Percentiles rank a stretch among this genome's conserved stretches.
Conservation (phyloP, 768 basidiomycete genomes). For the Pisolithus orientalis region DNA sequence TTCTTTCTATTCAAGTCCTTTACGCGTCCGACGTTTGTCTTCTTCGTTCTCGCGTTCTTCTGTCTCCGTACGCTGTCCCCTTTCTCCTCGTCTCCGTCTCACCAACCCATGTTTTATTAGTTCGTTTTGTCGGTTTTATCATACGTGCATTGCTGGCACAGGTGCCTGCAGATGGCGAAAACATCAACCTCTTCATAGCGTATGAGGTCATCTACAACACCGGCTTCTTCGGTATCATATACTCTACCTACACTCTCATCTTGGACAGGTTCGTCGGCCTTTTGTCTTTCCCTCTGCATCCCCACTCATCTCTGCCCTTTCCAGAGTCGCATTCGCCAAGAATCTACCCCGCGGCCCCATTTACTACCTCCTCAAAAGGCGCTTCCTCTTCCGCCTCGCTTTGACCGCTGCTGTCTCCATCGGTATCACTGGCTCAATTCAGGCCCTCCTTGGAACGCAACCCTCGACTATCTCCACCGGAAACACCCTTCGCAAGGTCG, state of each 20-base stretch:
- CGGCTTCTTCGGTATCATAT: constrained; percentile 27
- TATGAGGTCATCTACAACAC: constrained; percentile 28
- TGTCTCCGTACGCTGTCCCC: constrained; percentile 14
- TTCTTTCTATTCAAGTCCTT: constrained; percentile 11
- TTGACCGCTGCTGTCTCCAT: constrained; percentile 20
- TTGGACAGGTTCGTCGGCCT: constrained; percentile 20
- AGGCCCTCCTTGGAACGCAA: constrained; percentile 4
- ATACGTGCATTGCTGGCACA: constrained; percentile 11
- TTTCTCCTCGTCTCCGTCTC: not conserved
- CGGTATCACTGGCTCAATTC: constrained; percentile 24
- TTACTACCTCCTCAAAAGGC: constrained; percentile 11
- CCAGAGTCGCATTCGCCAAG: constrained; percentile 9
- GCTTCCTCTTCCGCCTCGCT: constrained; percentile 18
- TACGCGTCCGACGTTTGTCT: constrained; percentile 14
- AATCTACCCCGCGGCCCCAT: constrained; percentile 13
- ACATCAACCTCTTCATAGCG: constrained; percentile 19
- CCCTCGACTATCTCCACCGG: constrained; percentile 9
- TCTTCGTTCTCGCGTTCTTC: constrained; percentile 19
- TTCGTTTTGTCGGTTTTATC: constrained; percentile 14
- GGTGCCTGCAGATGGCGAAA: constrained; percentile 15
- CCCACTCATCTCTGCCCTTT: too few relatives aligned
- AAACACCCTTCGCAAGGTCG: constrained; percentile 19
- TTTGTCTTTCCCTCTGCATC: not conserved
- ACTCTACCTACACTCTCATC: constrained; percentile 26
- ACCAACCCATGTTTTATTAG: not conserved